Evolutionary conservation across 208 protist genomes (phyloP), one percentile per base, ranked within the genome.

Genomic region (Trypanosoma conorhini): DNA sequence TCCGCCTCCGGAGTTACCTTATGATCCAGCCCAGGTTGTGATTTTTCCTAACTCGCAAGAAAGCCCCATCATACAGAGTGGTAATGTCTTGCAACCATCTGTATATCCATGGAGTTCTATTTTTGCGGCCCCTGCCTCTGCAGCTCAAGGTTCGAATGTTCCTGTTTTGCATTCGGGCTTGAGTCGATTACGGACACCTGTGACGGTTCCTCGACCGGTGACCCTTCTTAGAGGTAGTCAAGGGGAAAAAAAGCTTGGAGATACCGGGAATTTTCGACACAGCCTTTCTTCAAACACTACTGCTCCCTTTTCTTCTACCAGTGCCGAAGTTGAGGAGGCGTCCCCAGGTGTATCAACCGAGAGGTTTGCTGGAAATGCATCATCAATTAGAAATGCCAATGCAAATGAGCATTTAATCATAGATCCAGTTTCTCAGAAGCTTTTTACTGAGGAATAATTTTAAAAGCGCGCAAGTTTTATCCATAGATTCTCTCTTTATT

Each of bases 181-280:
- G 50, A 51, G 55, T 28, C 44, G 38, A 17, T 44, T 57, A 24
- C 1, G 40, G 8, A 77, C 72, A 57, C 72, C 72, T 19, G 38
- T 38, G n/a, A 77, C 72, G n/a, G 72, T 66, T 57, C 72, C 72
- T 55, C 56, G 65, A 48, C 56, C 65, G 26, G 35, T 77, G 61
- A 77, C 72, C 9, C 38, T 71, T 56, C 61, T 77, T 62, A 42
- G 54, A 28, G 50, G 66, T 22, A 62, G 44, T 26, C 38, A 30
- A 40, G 60, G 35, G 15, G 60, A 67, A 35, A 58, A n/a, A 30
- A 61, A 51, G 21, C 7, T 63, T 42, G 59, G 65, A 19, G 66
- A 62, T 55, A 50, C n/a, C 0, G 64, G 60, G 30, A 38, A 26
- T 12, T 59, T 68, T 30, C 55, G 55, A 52, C 35, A 61, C 48